phyloP scores from a whole-genome alignment of 345 rosid species.

The Bretschneidera sinensis region DNA sequence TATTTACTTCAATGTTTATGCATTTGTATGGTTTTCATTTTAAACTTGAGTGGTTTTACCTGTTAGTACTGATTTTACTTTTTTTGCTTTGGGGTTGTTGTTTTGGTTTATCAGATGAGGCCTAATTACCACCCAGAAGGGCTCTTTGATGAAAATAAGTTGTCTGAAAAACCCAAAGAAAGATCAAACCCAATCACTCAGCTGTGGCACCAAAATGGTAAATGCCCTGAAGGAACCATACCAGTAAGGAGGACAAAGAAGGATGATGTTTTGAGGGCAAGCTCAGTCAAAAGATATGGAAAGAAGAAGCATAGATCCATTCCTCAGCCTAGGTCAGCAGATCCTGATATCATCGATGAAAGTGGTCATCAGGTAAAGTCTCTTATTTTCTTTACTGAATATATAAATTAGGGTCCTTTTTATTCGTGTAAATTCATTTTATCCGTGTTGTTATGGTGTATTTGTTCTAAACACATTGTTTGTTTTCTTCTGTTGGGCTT shows the following conservation, averaged over 20 bases:
- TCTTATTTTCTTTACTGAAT: neutral
- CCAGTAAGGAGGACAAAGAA: conserved; percentile 85
- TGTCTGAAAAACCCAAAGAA: conserved; percentile 38
- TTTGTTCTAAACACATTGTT: conserved; percentile 16
- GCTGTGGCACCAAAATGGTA: conserved; percentile 77
- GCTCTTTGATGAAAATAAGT: conserved; percentile 73
- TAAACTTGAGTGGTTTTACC: neutral
- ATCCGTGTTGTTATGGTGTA: conserved; percentile 9
- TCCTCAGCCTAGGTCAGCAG: conserved; percentile 87
- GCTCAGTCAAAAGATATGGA: conserved; percentile 91
- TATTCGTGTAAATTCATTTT: neutral
- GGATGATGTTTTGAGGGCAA: conserved; percentile 89
- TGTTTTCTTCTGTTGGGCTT: conserved; percentile 16
- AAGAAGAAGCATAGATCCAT: conserved; percentile 75
- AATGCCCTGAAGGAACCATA: conserved; percentile 70
- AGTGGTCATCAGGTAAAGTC: conserved; percentile 85
- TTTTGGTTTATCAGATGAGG: conserved; percentile 49
- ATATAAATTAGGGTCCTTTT: neutral
- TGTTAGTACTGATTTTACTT: neutral
- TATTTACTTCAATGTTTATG: neutral
- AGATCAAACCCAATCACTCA: conserved; percentile 55
- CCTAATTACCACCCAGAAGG: conserved; percentile 88
- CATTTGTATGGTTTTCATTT: neutral
- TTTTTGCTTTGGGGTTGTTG: neutral
- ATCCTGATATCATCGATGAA: conserved; percentile 72